These are phyloP conservation scores for Phycomyces nitens DNA, from an alignment of 192 early-diverging fungal species.

Conservation along the genomic window DNA sequence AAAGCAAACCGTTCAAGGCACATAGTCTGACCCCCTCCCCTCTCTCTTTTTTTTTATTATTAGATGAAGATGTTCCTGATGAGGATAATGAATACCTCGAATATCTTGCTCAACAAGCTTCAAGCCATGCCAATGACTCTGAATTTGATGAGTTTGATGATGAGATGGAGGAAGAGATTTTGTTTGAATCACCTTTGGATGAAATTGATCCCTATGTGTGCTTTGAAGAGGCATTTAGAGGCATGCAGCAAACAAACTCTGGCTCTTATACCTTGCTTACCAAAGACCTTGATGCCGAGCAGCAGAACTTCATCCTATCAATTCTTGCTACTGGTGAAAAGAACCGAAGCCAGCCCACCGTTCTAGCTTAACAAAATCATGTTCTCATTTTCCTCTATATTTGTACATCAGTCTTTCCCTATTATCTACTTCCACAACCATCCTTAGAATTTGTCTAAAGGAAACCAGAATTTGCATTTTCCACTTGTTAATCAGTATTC, in stretches of 20 bases:
- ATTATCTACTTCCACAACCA: too few relatives aligned
- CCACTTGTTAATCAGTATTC: too few relatives aligned
- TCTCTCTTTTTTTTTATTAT: background rate
- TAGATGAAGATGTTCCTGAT: constrained; percentile 58
- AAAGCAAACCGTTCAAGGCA: too few relatives aligned
- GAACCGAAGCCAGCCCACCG: constrained; percentile 17
- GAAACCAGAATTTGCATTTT: too few relatives aligned
- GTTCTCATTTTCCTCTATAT: background rate
- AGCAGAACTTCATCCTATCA: constrained; percentile 47
- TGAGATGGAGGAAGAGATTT: constrained; percentile 70
- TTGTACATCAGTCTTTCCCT: background rate
- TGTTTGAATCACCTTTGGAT: constrained; percentile 78
- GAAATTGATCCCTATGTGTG: constrained; percentile 68
- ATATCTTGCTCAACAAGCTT: constrained; percentile 53
- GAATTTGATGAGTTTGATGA: constrained; percentile 50
- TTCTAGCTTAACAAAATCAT: background rate
- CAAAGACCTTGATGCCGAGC: constrained; percentile 48
- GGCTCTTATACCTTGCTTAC: constrained; percentile 53
- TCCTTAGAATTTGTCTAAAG: too few relatives aligned
- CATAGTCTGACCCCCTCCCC: too few relatives aligned
- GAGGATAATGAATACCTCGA: constrained; percentile 60
- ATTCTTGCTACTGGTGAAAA: constrained; percentile 45
- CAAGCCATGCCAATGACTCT: constrained; percentile 19
- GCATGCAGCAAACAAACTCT: constrained; percentile 54
- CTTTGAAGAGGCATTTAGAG: constrained; percentile 64